These are phyloP conservation scores for Geosmithia morbida DNA, from an alignment of 2,329 filamentous ascomycete genomes.

Conservation along the genomic window DNA sequence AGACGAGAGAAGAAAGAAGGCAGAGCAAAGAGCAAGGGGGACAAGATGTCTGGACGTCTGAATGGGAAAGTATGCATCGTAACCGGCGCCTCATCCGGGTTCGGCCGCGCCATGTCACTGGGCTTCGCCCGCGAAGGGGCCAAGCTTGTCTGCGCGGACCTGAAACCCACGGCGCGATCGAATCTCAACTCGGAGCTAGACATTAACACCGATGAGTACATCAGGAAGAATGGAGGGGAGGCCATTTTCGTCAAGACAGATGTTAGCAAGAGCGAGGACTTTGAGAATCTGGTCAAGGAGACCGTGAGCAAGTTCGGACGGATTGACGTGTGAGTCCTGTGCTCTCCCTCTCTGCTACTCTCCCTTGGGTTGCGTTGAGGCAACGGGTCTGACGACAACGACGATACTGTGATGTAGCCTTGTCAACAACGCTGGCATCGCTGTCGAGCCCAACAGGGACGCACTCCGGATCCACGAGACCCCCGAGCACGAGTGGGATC, in stretches of 20 bases:
- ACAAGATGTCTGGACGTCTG: background rate
- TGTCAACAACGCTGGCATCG: slow-evolving; percentile 25
- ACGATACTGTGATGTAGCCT: slow-evolving; percentile 7
- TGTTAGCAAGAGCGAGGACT: slow-evolving; percentile 18
- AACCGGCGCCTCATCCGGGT: slow-evolving; percentile 1
- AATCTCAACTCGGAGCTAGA: slow-evolving; percentile 1
- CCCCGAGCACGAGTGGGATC: slow-evolving; percentile 28
- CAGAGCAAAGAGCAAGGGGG: background rate
- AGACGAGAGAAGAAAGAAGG: background rate
- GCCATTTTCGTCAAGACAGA: slow-evolving; percentile 28
- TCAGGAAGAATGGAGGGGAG: slow-evolving; percentile 15
- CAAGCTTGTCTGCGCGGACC: slow-evolving; percentile 24
- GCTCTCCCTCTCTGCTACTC: background rate
- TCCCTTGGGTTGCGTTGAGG: slow-evolving; percentile 3
- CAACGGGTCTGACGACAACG: no score
- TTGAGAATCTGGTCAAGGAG: slow-evolving; percentile 19
- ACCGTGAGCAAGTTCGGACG: slow-evolving; percentile 21
- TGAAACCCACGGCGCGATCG: slow-evolving; percentile 12
- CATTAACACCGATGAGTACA: slow-evolving; percentile 19
- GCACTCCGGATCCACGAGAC: slow-evolving; percentile 28
- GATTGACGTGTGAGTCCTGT: slow-evolving; percentile 23
- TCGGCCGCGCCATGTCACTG: slow-evolving; percentile 23
- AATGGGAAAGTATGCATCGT: slow-evolving; percentile 2
- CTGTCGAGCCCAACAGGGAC: slow-evolving; percentile 15
- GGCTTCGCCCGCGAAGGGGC: slow-evolving; percentile 24